phyloP scores from a whole-genome alignment of 2,329 filamentous ascomycete species.

The Alternaria sp. region DNA sequence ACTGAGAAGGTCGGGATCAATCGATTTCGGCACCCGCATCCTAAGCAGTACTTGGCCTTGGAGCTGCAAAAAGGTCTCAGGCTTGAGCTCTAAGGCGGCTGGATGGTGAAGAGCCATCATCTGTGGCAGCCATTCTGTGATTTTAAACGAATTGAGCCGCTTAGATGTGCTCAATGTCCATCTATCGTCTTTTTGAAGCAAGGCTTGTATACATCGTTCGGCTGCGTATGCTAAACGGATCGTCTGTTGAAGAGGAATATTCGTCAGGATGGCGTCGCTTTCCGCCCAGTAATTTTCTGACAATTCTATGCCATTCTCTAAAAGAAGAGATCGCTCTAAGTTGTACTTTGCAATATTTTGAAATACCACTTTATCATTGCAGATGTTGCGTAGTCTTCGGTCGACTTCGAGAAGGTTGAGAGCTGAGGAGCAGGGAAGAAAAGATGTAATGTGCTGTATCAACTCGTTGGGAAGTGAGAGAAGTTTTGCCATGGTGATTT shows the following conservation, averaged over 20 bases:
- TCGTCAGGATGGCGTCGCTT: slow-evolving; percentile 13
- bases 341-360: slow-evolving; percentile 23
- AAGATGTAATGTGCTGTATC: slow-evolving; percentile 30
- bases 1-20: slow-evolving; percentile 16
- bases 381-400: slow-evolving; percentile 22
- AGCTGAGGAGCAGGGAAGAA: slow-evolving; percentile 25
- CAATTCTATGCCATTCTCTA: no score
- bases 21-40: not conserved
- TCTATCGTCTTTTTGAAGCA: not conserved
- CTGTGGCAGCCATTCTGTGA: slow-evolving; percentile 34
- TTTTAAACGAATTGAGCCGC: slow-evolving; percentile 1
- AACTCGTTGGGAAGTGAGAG: slow-evolving; percentile 30
- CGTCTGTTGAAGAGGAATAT: slow-evolving; percentile 15
- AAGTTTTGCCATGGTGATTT: not conserved
- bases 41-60: slow-evolving; percentile 20
- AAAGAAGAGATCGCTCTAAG: not conserved
- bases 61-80: slow-evolving; percentile 19
- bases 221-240: slow-evolving; percentile 28
- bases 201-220: slow-evolving; percentile 16
- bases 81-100: slow-evolving; percentile 14
- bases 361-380: slow-evolving; percentile 29
- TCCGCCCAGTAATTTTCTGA: slow-evolving; percentile 17
- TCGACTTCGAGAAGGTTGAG: slow-evolving; percentile 24
- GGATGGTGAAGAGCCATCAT: slow-evolving; percentile 31
- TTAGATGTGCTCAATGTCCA: slow-evolving; percentile 9